Percentiles rank a stretch among this genome's conserved stretches.
These are phyloP conservation scores for Hypericum perforatum DNA, from an alignment of 345 rosid genomes.

Conservation along the genomic window DNA sequence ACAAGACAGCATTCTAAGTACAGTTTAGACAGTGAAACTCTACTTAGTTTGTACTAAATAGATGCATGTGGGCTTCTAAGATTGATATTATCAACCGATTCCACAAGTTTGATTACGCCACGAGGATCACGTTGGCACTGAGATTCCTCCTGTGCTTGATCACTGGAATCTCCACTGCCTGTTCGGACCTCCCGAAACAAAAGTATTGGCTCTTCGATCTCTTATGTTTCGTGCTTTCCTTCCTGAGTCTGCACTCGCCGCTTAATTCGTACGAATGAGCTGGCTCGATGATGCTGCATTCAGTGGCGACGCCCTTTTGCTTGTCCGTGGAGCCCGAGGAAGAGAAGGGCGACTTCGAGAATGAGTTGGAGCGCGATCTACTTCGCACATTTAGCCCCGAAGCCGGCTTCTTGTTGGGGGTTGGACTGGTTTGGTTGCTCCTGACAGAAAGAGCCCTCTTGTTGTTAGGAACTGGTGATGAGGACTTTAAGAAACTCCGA, in stretches of 20 bases:
- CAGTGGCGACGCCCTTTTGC: constrained; percentile 46
- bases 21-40: too few species aligned
- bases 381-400: constrained; percentile 35
- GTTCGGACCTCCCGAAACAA: constrained; percentile 53
- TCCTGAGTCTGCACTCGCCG: constrained; percentile 26
- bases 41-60: too few species aligned
- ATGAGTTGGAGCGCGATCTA: constrained; percentile 68
- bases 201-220: constrained; percentile 50
- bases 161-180: constrained; percentile 37
- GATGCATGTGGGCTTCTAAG: too few species aligned
- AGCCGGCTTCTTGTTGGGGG: constrained; percentile 62
- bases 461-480: constrained; percentile 33
- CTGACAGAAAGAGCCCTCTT: constrained; percentile 69
- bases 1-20: too few species aligned
- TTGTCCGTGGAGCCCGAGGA: constrained; percentile 48
- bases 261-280: constrained; percentile 27
- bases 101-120: constrained; percentile 23
- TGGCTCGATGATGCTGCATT: constrained; percentile 37
- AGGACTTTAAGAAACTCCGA: constrained; percentile 49
- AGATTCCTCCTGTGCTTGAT: constrained; percentile 31
- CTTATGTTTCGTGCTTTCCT: constrained; percentile 32
- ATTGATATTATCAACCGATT: too few species aligned
- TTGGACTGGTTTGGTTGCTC: constrained; percentile 71
- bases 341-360: constrained; percentile 57
- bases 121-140: constrained; percentile 24